These are phyloP conservation scores for Cyclotella baltica DNA, from an alignment of 108 stramenopile species.

Conservation along the genomic window DNA sequence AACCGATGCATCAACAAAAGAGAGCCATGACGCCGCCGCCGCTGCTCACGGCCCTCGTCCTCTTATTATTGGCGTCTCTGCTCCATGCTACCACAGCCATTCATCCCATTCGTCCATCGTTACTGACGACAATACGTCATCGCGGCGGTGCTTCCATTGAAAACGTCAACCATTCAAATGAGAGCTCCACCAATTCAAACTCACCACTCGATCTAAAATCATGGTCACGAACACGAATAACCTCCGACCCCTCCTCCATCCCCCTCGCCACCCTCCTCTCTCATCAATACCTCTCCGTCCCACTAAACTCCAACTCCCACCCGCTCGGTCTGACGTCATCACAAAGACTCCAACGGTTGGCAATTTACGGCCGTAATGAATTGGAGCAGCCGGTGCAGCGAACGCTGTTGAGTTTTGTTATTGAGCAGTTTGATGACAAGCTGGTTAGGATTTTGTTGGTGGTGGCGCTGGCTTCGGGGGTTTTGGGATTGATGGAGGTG, in stretches of 20 bases:
- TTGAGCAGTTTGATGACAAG: slow-evolving; percentile 90
- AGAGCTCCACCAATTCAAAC: too few species aligned
- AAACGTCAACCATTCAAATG: neutral
- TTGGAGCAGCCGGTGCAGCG: slow-evolving; percentile 55
- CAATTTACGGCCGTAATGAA: slow-evolving; percentile 69
- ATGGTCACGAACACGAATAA: slow-evolving; percentile 37
- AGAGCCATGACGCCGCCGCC: too few species aligned
- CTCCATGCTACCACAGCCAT: neutral
- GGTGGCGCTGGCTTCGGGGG: slow-evolving; percentile 71
- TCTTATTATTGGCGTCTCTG: too few species aligned
- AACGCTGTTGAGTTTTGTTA: slow-evolving; percentile 63
- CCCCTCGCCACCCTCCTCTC: slow-evolving; percentile 40
- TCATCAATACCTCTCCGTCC: slow-evolving; percentile 38
- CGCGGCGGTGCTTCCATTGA: neutral
- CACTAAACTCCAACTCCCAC: slow-evolving; percentile 23
- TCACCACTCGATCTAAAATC: slow-evolving; percentile 17
- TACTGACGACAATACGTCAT: neutral
- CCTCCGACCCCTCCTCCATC: slow-evolving; percentile 49
- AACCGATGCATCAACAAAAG: too few species aligned
- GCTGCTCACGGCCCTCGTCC: too few species aligned
- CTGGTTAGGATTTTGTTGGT: slow-evolving; percentile 86
- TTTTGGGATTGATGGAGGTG: slow-evolving; percentile 81
- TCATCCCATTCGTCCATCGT: neutral
- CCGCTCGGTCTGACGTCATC: slow-evolving; percentile 31
- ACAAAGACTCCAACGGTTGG: slow-evolving; percentile 33